These are phyloP conservation scores for Taphrina wiesneri DNA, from an alignment of 1,139 yeast genomes.

Conservation along the genomic window DNA sequence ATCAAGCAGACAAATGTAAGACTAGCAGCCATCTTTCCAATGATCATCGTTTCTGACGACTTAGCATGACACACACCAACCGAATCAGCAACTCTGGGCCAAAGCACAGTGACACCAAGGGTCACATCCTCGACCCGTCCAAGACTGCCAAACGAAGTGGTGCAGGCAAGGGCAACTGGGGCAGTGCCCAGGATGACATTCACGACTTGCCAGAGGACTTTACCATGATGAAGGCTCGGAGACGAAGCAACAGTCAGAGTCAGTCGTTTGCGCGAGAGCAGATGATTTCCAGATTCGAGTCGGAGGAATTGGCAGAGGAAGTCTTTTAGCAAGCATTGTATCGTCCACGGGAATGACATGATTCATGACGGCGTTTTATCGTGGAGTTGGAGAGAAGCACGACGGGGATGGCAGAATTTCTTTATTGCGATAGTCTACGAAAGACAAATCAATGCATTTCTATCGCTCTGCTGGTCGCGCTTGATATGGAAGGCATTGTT, in stretches of 20 bases:
- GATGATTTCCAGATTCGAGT: constrained; percentile 29
- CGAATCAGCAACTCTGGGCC: constrained; percentile 21
- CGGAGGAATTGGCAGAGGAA: constrained; percentile 23
- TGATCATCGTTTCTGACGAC: neutral
- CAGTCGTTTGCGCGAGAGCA: constrained; percentile 22
- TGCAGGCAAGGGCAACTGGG: constrained; percentile 33
- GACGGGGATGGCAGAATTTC: neutral
- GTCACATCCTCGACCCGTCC: constrained; percentile 30
- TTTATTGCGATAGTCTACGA: neutral
- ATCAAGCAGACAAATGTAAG: neutral
- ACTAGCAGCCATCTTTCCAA: neutral
- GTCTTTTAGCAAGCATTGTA: constrained; percentile 7
- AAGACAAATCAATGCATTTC: neutral
- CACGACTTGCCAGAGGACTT: constrained; percentile 20
- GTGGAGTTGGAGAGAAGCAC: neutral
- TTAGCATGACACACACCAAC: constrained; percentile 18
- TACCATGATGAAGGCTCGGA: constrained; percentile 25
- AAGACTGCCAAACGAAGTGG: constrained; percentile 23
- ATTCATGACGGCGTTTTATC: neutral
- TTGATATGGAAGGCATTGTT: too few species aligned
- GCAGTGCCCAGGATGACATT: constrained; percentile 26
- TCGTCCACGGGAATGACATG: neutral
- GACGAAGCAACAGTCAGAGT: constrained; percentile 25
- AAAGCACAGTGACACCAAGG: constrained; percentile 31
- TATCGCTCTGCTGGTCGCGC: too few species aligned